Conservation (phyloP, 441 rosid genomes). For the Heliophila coronopifolia region DNA sequence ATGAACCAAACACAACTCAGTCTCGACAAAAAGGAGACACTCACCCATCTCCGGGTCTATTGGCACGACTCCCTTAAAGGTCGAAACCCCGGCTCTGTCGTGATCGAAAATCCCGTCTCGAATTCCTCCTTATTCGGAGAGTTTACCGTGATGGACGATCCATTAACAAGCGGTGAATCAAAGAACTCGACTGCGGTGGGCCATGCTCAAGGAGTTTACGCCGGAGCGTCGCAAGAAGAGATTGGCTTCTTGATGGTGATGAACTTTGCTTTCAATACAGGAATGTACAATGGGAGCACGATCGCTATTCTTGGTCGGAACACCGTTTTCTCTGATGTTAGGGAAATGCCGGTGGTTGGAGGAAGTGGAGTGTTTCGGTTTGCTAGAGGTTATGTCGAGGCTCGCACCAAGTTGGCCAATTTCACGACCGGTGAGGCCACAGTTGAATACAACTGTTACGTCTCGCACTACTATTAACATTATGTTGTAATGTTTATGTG, state of each 20-base stretch:
- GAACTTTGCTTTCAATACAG: conserved; percentile 49
- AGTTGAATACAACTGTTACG: conserved; percentile 54
- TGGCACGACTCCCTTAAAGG: conserved; percentile 54
- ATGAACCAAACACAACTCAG: conserved; percentile 20
- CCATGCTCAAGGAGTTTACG: conserved; percentile 60
- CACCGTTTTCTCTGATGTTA: conserved; percentile 26
- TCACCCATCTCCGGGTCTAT: conserved; percentile 55
- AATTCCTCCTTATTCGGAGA: conserved; percentile 15
- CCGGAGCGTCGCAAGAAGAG: conserved; percentile 39
- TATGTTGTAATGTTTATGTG: no score
- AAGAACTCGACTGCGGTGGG: conserved; percentile 54
- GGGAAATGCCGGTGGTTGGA: conserved; percentile 65
- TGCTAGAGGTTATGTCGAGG: conserved; percentile 62
- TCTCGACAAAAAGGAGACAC: conserved; percentile 33
- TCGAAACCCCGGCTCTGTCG: conserved; percentile 35
- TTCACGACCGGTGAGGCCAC: conserved; percentile 41
- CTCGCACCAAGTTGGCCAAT: conserved; percentile 35
- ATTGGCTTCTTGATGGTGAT: conserved; percentile 40
- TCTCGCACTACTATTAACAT: conserved; percentile 49
- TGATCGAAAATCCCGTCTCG: conserved; percentile 22
- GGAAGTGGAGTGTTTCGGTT: conserved; percentile 64
- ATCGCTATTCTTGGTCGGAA: conserved; percentile 55
- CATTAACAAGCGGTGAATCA: no score
- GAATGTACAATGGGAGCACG: conserved; percentile 59
- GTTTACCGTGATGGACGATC: conserved; percentile 17